These are phyloP conservation scores for Hygrophorus russula DNA, from an alignment of 768 basidiomycete species.

Conservation along the genomic window DNA sequence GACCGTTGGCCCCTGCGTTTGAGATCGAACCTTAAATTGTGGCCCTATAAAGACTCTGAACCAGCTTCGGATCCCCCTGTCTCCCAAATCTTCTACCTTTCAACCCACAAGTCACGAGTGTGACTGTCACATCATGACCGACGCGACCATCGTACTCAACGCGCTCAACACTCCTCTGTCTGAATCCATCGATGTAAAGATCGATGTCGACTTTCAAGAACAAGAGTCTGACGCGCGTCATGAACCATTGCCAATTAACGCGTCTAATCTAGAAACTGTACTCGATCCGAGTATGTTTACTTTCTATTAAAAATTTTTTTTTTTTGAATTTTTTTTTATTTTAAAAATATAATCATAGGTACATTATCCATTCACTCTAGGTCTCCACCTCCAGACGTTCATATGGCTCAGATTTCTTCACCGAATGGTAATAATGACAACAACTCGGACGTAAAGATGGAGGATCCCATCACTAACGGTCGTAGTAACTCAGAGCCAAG, in stretches of 20 bases:
- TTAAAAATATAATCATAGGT: too few species aligned
- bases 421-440: not conserved
- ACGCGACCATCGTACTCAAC: conserved; percentile 28
- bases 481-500: conserved; percentile 17
- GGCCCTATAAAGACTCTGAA: conserved; percentile 74
- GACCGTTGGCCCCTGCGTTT: conserved; percentile 56
- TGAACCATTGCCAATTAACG: conserved; percentile 40
- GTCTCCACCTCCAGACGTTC: conserved; percentile 42
- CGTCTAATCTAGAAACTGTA: conserved; percentile 29
- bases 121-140: conserved; percentile 72
- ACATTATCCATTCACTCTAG: conserved; percentile 31
- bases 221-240: conserved; percentile 60
- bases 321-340: conserved; percentile 21
- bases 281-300: conserved; percentile 40
- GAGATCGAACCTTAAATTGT: conserved; percentile 79
- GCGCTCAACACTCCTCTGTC: conserved; percentile 42
- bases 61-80: conserved; percentile 57
- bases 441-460: conserved; percentile 10
- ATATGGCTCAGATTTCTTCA: conserved; percentile 37
- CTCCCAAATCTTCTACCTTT: conserved; percentile 65
- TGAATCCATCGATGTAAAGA: conserved; percentile 44
- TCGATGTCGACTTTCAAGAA: conserved; percentile 49
- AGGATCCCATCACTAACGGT: conserved; percentile 19
- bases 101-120: conserved; percentile 43
- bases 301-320: conserved; percentile 10